Base-by-base conservation (phyloP, 2,329 filamentous ascomycete species). In the Tolypocladium nubicola region DNA sequence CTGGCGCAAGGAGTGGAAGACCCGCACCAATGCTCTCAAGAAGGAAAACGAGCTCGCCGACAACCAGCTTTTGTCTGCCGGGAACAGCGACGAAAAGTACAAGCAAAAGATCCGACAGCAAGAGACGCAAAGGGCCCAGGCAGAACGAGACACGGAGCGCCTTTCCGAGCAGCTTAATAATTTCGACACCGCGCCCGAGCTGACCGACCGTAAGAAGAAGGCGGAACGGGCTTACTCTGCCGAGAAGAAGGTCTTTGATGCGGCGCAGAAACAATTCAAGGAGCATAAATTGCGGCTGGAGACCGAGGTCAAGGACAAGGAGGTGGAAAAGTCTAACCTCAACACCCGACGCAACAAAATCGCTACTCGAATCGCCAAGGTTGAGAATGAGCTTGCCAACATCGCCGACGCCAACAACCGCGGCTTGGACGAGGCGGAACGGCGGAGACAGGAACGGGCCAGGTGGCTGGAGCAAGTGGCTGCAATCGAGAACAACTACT, bases 71-170 rank as follows among this genome's bases (percentile, higher is more conserved):
- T 79, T 85, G 57, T 86, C 86, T 40, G 80, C 83, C 19, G 87
- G 87, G 60, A 85, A 86, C 59, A 85, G 84, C 63, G 89, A 93
- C 70, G 89, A 92, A 66, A 87, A 88, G 67, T 81, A 87, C 64
- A 81, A 83, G 62, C 86, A 90, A 67, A 88, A 90, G 69, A 83
- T 89, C 52, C 81, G 85, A 60, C 89, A 92, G 70, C 86, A 89
- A 67, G 84, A 82, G 57, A 87, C 87, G 57, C 87, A 88, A 68
- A 87, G 88, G 71, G 83, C 84, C 58, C 87, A 83, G 66, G 79
- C 80, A 2, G 80, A 82, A 56, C 76, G 76, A 33, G 85, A 86
- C 38, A 78, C 80, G 37, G 72, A 75, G 49, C 75, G 78, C 52
- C 73, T 88, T 30, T 67, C 72, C 11, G 79, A 90, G 59, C 66